phyloP scores from a whole-genome alignment of 192 early-diverging fungal species.

The Phycomyces blakesleeanus region DNA sequence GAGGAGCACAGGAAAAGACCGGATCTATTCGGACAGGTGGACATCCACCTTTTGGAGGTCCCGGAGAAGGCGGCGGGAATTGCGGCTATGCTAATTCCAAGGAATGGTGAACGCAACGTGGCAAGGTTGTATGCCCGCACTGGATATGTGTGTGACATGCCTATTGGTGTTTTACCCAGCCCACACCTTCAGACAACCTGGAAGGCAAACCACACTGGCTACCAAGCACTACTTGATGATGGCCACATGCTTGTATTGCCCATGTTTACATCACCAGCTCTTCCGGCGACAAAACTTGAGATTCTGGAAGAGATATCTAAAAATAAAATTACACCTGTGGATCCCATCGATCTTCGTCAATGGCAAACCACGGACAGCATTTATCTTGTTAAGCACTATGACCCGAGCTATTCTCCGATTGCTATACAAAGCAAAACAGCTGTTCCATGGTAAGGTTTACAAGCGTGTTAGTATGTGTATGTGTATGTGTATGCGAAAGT shows the following conservation, averaged over 20 bases:
- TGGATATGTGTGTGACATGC: constrained; percentile 43
- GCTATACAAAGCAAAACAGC: constrained; percentile 46
- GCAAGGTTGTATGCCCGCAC: constrained; percentile 49
- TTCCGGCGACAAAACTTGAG: too few relatives aligned
- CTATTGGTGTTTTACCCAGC: constrained; percentile 40
- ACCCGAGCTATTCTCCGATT: constrained; percentile 52
- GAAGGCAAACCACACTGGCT: constrained; percentile 28
- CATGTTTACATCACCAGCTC: constrained; percentile 39
- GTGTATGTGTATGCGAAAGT: not conserved
- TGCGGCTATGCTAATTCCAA: constrained; percentile 5
- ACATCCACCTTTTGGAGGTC: constrained; percentile 44
- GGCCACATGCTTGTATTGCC: constrained; percentile 53
- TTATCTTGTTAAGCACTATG: constrained; percentile 47
- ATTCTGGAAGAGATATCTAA: too few relatives aligned
- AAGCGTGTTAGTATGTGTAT: too few relatives aligned
- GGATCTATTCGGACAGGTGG: constrained; percentile 31
- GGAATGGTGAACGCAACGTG: constrained; percentile 49
- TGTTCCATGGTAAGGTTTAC: constrained; percentile 32
- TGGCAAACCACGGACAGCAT: constrained; percentile 38
- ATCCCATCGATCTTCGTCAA: constrained; percentile 43
- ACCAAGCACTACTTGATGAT: constrained; percentile 29
- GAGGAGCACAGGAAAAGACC: not conserved
- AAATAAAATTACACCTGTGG: constrained; percentile 3
- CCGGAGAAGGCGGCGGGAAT: not conserved
- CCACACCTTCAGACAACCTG: constrained; percentile 32